Percentiles rank a stretch among this genome's conserved stretches.
Evolutionary conservation across 306 rosid genomes (phyloP).

Genomic region (Arachis hypogaea): DNA sequence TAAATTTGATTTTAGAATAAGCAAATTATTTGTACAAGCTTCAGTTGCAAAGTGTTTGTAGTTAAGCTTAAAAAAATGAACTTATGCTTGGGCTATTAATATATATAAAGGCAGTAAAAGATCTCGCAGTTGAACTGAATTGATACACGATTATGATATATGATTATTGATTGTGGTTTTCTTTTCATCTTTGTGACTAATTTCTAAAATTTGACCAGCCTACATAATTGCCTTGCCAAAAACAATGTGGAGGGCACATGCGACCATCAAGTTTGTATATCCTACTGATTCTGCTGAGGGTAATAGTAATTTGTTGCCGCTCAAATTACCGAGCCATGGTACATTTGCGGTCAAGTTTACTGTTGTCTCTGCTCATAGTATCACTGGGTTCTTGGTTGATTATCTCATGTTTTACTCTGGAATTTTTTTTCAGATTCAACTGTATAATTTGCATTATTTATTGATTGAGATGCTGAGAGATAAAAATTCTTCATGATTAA

Average conservation of each 20-base stretch:
- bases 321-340: neutral
- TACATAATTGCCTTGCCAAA: neutral
- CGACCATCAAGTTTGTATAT: neutral
- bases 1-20: neutral
- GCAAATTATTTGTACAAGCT: neutral
- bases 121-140: no score
- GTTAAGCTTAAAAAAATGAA: conserved; percentile 3
- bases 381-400: neutral
- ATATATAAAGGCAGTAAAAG: neutral
- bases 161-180: neutral
- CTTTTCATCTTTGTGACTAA: conserved; percentile 2
- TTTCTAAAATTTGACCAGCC: neutral
- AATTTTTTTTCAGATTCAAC: no score
- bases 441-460: no score
- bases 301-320: neutral
- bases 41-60: conserved; percentile 7
- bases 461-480: no score
- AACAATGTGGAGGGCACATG: neutral
- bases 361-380: neutral
- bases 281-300: conserved; percentile 12
- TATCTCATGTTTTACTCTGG: no score
- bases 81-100: neutral
- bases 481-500: no score
- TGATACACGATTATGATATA: neutral
- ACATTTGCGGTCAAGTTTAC: neutral